phyloP scores from a whole-genome alignment of 2,329 filamentous ascomycete genomes.

The Paraconiothyrium sp. region DNA sequence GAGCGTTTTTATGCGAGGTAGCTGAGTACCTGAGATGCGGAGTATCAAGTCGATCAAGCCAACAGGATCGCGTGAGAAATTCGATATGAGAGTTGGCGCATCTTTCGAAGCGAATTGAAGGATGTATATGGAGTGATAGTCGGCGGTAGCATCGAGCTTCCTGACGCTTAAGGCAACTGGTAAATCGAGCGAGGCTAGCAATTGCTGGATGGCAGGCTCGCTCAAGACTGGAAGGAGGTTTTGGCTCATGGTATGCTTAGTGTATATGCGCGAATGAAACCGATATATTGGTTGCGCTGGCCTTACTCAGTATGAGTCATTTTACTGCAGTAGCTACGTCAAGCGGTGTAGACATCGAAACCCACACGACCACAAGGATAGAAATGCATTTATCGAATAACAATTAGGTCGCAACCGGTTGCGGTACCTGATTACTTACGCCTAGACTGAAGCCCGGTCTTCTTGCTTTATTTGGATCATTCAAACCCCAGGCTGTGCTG shows the following conservation, averaged over 20 bases:
- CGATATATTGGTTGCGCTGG: not conserved
- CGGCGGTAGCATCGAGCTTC: not conserved
- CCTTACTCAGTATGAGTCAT: not conserved
- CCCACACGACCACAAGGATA: not conserved
- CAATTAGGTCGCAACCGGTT: constrained; percentile 14
- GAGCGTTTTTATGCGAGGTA: not conserved
- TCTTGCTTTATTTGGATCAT: constrained; percentile 14
- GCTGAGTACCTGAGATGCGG: not conserved
- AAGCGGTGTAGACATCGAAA: not conserved
- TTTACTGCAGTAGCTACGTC: not conserved
- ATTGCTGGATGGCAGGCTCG: not conserved
- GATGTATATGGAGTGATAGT: not conserved
- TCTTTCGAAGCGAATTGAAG: too few relatives aligned
- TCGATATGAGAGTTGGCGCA: too few relatives aligned
- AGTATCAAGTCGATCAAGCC: not conserved
- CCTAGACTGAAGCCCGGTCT: constrained; percentile 15
- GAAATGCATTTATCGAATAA: not conserved
- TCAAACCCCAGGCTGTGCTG: constrained; percentile 35
- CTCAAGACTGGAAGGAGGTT: not conserved
- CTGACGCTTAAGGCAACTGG: not conserved
- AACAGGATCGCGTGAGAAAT: too few relatives aligned
- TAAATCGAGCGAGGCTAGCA: not conserved
- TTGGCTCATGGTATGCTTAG: not conserved
- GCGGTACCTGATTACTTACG: constrained; percentile 14
- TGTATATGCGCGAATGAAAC: not conserved